Evolutionary conservation across 106 monocot genomes (phyloP).

Genomic region (Apostasia ramifera): DNA sequence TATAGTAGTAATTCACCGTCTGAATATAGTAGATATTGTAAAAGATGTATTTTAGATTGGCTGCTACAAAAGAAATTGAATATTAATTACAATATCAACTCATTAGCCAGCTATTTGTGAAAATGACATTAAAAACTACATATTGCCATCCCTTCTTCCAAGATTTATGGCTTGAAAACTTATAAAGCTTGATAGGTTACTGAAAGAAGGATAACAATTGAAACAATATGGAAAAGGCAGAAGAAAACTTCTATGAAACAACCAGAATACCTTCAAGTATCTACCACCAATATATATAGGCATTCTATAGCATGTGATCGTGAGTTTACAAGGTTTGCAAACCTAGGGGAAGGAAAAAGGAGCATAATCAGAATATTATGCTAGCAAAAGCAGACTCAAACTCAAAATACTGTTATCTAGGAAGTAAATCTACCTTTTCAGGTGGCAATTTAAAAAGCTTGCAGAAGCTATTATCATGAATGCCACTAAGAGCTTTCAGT

Average conservation of each 20-base stretch:
- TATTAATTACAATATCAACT: neutral
- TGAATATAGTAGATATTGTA: too few relatives aligned
- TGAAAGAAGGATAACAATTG: neutral
- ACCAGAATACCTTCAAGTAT: conserved; percentile 76
- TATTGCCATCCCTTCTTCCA: neutral
- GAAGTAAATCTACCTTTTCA: conserved; percentile 40
- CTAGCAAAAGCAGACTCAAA: neutral
- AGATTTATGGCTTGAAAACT: neutral
- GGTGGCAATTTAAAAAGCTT: conserved; percentile 48
- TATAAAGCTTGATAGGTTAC: neutral
- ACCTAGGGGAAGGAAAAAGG: conserved; percentile 19
- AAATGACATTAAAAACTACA: neutral
- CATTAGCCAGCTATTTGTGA: neutral
- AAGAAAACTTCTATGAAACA: neutral
- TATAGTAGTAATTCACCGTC: too few relatives aligned
- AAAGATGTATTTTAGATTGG: neutral
- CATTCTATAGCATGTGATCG: conserved; percentile 41
- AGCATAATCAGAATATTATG: neutral
- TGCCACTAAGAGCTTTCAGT: conserved; percentile 35
- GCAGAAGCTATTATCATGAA: conserved; percentile 53
- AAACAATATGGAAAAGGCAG: neutral
- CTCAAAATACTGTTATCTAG: neutral
- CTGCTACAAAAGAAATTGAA: neutral
- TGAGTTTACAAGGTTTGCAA: conserved; percentile 50
- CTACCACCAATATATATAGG: conserved; percentile 88